phyloP scores from a whole-genome alignment of 306 rosid genomes.

The Begonia fuchsioides region DNA sequence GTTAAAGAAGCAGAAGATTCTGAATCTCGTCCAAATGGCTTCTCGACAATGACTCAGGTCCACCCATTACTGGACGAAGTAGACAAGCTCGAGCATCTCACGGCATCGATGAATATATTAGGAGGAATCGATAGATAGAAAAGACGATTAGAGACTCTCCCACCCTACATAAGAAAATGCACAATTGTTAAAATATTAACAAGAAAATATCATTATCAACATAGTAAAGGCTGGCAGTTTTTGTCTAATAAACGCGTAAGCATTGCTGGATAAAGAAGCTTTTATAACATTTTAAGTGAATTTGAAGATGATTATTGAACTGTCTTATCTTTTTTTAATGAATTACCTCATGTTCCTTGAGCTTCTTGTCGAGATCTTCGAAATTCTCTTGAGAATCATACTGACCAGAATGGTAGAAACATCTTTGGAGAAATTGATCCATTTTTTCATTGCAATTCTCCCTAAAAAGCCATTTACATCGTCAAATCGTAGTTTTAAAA shows the following conservation, averaged over 20 bases:
- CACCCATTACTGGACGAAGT: conserved; percentile 79
- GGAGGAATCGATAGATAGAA: conserved; percentile 89
- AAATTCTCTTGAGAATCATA: conserved; percentile 74
- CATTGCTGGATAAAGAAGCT: too few relatives aligned
- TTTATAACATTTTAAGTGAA: not conserved
- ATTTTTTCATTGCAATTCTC: conserved; percentile 75
- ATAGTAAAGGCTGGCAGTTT: too few relatives aligned
- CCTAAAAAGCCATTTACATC: conserved; percentile 22
- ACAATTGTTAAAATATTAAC: too few relatives aligned
- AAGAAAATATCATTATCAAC: too few relatives aligned
- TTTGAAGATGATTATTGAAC: not conserved
- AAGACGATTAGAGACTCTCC: conserved; percentile 73
- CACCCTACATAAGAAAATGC: conserved; percentile 36
- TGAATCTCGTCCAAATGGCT: conserved; percentile 91
- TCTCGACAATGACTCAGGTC: conserved; percentile 95
- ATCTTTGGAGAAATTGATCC: conserved; percentile 70
- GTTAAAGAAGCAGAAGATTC: conserved; percentile 91
- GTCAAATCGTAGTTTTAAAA: too few relatives aligned
- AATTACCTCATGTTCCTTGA: conserved; percentile 76
- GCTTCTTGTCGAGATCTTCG: conserved; percentile 59
- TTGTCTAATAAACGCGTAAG: too few relatives aligned
- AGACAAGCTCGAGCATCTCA: conserved; percentile 62
- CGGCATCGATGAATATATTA: conserved; percentile 68
- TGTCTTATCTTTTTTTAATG: not conserved
- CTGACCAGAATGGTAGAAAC: conserved; percentile 91